Base-by-base conservation (phyloP, 768 basidiomycete genomes). In the Pholiota molesta region DNA sequence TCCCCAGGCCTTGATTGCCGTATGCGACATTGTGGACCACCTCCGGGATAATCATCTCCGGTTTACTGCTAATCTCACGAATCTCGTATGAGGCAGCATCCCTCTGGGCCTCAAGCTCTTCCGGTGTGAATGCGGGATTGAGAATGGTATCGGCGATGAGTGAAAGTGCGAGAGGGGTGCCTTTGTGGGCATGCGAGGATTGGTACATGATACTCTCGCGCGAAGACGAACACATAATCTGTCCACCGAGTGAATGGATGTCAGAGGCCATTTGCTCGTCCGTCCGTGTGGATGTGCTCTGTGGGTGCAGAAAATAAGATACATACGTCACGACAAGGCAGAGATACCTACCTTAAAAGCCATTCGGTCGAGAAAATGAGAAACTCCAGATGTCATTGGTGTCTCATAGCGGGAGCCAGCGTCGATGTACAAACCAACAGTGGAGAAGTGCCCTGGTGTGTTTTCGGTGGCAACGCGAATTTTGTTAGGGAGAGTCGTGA, bases 151-250 rank as follows among this genome's bases (percentile, higher is more conserved):
- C 96, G 35, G 96, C 86, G 62, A 99, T 93, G 64, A 99, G 85
- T 28, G 91, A 90, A 54, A 99, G 73, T 11, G 95, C 94, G 7
- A 87, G 81, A 1, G 92, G 87, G 2, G 95, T 93, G 42, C 87
- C 87, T 63, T 87, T 80, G 66, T 94, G 88, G 71, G 95, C 96
- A 73, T 97, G 91, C 40, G 95, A 94, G 11, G 97, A 97, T 76
- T 99, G 97, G 73, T 99, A 99, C 91, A 97, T 94, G 71, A 98
- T 95, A 21, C 94, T 86, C 74, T 99, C 97, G 51, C 97, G 83
- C 2, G 94, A 90, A 17, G 94, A 92, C 17, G 94, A 89, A 71
- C 92, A 95, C 75, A 91, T 82, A 61, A 99, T 95, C 77, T 97
- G 94, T 16, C 95, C 94, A 42, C 97, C 96, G 35, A 97, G 82